Conservation (phyloP, 305 asterid genomes). For the Rubia tinctorum region DNA sequence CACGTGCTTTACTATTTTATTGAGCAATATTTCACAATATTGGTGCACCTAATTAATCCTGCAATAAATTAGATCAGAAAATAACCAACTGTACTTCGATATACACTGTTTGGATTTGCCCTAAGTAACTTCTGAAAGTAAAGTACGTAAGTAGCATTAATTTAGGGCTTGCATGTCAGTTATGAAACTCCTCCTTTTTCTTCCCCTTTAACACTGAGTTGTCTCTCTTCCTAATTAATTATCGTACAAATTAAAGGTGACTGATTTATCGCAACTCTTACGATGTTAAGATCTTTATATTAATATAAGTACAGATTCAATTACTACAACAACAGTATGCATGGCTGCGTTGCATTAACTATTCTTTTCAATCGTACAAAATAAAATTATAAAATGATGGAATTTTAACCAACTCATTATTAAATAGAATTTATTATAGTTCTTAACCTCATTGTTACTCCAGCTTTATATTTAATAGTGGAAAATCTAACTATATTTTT, state of each 20-base stretch:
- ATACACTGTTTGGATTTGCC: background rate
- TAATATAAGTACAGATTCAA: background rate
- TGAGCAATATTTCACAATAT: background rate
- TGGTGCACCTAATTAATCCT: background rate
- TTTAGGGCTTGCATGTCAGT: background rate
- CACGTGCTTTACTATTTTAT: constrained; percentile 2
- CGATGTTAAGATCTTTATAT: background rate
- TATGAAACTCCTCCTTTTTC: background rate
- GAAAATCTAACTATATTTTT: too few relatives aligned
- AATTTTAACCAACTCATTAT: too few relatives aligned
- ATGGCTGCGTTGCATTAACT: background rate
- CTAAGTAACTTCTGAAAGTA: background rate
- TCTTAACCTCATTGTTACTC: too few relatives aligned
- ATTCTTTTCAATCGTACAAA: background rate
- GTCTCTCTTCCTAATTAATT: background rate
- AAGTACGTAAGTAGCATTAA: background rate
- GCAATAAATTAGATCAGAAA: background rate
- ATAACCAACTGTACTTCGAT: background rate
- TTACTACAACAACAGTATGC: background rate
- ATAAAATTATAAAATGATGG: background rate
- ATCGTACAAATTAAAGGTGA: background rate
- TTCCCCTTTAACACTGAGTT: background rate
- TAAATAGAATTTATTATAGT: too few relatives aligned
- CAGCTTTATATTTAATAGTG: too few relatives aligned
- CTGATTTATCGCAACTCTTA: background rate